phyloP scores from a whole-genome alignment of 768 basidiomycete genomes.

The Leccinum barrowsii region DNA sequence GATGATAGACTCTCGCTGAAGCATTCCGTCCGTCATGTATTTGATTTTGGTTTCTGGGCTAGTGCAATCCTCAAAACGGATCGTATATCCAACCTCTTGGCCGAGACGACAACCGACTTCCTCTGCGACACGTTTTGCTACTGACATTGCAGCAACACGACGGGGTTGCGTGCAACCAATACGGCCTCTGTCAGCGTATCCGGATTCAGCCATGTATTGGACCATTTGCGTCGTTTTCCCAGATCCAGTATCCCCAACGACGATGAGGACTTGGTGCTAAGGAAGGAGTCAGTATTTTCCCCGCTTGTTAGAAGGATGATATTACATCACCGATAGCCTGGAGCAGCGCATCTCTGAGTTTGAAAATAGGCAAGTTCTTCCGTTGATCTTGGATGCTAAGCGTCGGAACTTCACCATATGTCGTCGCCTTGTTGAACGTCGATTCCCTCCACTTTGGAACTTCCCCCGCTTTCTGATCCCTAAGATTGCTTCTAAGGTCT shows the following conservation, averaged over 20 bases:
- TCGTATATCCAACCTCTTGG: constrained; percentile 97
- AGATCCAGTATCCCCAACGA: constrained; percentile 97
- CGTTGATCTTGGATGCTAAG: constrained; percentile 94
- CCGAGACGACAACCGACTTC: constrained; percentile 97
- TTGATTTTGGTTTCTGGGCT: constrained; percentile 99
- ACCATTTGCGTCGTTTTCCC: constrained; percentile 99
- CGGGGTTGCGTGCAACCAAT: constrained; percentile 99
- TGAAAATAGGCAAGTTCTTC: constrained; percentile 89
- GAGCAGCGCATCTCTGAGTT: constrained; percentile 84
- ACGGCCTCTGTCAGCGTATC: constrained; percentile 83
- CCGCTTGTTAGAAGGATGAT: constrained; percentile 1
- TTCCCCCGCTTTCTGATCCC: constrained; percentile 79
- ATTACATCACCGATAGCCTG: constrained; percentile 88
- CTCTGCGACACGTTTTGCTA: constrained; percentile 97
- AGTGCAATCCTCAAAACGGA: constrained; percentile 99
- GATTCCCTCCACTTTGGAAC: constrained; percentile 89
- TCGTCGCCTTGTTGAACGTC: constrained; percentile 92
- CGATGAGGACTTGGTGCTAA: constrained; percentile 87
- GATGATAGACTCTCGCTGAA: constrained; percentile 95
- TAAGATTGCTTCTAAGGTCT: constrained; percentile 78
- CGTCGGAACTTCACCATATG: constrained; percentile 88
- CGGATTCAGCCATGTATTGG: constrained; percentile 94
- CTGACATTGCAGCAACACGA: constrained; percentile 99
- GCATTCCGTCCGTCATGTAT: constrained; percentile 99
- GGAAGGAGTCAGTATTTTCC: constrained; percentile 15